These are phyloP conservation scores for Betula pendula DNA, from an alignment of 306 rosid genomes.

Conservation along the genomic window DNA sequence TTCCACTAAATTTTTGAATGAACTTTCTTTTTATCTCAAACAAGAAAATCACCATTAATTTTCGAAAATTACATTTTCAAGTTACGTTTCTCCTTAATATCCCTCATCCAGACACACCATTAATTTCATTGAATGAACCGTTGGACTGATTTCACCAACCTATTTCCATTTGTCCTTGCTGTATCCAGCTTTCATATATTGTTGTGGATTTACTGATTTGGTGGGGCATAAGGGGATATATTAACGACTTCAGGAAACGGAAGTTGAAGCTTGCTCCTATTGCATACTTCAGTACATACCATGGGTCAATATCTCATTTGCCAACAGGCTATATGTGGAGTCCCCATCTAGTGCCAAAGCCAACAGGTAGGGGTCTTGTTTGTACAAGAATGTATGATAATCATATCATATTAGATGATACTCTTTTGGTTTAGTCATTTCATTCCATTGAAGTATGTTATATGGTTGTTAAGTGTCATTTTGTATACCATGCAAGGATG, in stretches of 20 bases:
- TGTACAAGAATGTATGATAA: neutral
- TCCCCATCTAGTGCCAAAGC: slow-evolving; percentile 93
- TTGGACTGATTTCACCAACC: slow-evolving; percentile 24
- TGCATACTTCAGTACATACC: slow-evolving; percentile 92
- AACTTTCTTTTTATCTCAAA: neutral
- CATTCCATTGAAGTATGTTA: neutral
- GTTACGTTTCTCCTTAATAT: neutral
- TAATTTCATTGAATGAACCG: slow-evolving; percentile 6
- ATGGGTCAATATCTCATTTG: slow-evolving; percentile 92
- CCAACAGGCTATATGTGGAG: slow-evolving; percentile 99
- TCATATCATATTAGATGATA: neutral
- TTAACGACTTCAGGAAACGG: slow-evolving; percentile 84
- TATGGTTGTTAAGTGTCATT: neutral
- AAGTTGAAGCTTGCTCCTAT: slow-evolving; percentile 88
- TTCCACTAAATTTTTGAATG: neutral
- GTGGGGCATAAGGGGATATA: slow-evolving; percentile 91
- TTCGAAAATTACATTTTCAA: no score
- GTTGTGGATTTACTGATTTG: slow-evolving; percentile 88
- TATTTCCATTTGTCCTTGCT: slow-evolving; percentile 39
- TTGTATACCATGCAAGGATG: neutral
- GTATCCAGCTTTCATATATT: slow-evolving; percentile 77
- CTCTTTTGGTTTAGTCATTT: neutral
- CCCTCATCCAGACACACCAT: neutral
- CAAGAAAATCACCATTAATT: neutral
- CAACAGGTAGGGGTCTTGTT: slow-evolving; percentile 57